Conservation (phyloP, 306 rosid species). For the Quercus berberidifolia region DNA sequence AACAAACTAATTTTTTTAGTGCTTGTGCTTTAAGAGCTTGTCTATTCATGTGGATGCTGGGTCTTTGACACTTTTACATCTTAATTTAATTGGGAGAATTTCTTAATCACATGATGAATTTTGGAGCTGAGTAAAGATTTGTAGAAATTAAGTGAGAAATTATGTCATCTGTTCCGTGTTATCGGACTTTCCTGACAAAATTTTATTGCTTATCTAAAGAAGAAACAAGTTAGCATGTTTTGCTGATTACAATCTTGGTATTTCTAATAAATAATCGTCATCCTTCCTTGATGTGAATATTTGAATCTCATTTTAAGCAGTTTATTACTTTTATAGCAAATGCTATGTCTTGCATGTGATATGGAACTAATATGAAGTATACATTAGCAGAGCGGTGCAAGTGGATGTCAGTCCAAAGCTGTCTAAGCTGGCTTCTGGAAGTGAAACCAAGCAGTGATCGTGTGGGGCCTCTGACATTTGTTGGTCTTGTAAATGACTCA, state of each 20-base stretch:
- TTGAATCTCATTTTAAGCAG: neutral
- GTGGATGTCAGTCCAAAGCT: slow-evolving; percentile 68
- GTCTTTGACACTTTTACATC: neutral
- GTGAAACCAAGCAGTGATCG: slow-evolving; percentile 55
- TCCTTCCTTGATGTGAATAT: neutral
- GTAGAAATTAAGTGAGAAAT: neutral
- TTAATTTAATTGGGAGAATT: neutral
- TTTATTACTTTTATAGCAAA: neutral
- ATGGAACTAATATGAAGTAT: slow-evolving; percentile 6
- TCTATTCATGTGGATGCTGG: no score
- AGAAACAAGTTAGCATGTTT: neutral
- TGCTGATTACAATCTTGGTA: neutral
- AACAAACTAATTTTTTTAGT: neutral
- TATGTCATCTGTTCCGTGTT: neutral
- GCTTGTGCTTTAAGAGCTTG: neutral
- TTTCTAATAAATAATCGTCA: neutral
- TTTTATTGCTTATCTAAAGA: neutral
- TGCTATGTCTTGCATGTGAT: neutral
- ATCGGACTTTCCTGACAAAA: neutral
- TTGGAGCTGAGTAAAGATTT: neutral
- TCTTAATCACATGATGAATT: neutral
- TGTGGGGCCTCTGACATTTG: slow-evolving; percentile 59
- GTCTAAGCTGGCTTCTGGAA: slow-evolving; percentile 64
- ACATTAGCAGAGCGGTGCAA: slow-evolving; percentile 43
- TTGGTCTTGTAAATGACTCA: slow-evolving; percentile 55